These are phyloP conservation scores for Xylaria grammica DNA, from an alignment of 495 filamentous ascomycete species.

Conservation along the genomic window DNA sequence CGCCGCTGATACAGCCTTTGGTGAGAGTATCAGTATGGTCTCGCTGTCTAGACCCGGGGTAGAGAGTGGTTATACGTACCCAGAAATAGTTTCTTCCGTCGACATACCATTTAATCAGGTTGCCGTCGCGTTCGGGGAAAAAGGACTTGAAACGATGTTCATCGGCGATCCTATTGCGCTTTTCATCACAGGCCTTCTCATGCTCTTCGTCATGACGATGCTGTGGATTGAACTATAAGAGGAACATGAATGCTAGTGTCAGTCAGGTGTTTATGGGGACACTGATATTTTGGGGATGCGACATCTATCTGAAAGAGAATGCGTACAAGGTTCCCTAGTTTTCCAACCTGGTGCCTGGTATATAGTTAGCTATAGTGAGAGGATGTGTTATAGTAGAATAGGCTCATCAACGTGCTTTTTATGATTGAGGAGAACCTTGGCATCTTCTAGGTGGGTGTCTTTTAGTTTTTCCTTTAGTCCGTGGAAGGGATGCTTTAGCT, in stretches of 20 bases:
- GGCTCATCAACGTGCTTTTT: conserved; percentile 46
- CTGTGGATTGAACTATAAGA: conserved; percentile 71
- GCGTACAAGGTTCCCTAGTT: conserved; percentile 58
- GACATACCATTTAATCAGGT: conserved; percentile 95
- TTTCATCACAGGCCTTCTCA: conserved; percentile 81
- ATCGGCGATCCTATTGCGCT: conserved; percentile 72
- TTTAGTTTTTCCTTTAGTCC: conserved; percentile 54
- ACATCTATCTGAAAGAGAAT: neutral
- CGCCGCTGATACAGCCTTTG: conserved; percentile 76
- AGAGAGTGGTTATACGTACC: conserved; percentile 45
- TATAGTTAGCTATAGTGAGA: neutral
- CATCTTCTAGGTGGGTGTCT: conserved; percentile 51
- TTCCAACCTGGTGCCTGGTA: conserved; percentile 57
- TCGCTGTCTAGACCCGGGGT: neutral
- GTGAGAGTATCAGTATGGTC: neutral
- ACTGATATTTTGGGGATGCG: neutral
- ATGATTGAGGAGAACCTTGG: conserved; percentile 52
- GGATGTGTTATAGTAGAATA: conserved; percentile 1
- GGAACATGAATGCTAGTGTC: neutral
- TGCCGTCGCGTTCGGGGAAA: conserved; percentile 82
- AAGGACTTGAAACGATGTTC: conserved; percentile 86
- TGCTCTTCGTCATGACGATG: conserved; percentile 96
- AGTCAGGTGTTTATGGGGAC: conserved; percentile 10
- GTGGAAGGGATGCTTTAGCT: conserved; percentile 46
- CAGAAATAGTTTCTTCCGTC: conserved; percentile 93